Base-by-base conservation (phyloP, 805 yeast species). In the Jamesozyma lodderae region DNA sequence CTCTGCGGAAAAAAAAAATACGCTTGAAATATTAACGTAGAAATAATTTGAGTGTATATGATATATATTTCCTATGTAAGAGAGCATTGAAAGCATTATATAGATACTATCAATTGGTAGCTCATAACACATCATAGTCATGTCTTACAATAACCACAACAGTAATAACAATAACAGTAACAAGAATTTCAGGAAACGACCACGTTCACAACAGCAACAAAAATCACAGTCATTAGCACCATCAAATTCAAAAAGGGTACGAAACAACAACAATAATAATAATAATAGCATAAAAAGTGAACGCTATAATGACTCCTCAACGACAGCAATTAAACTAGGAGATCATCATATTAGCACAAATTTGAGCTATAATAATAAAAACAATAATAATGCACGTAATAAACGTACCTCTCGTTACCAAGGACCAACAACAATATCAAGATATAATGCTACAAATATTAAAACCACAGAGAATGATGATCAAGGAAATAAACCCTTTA, bases 181-280 rank as follows among this genome's bases (percentile, higher is more conserved):
- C 4, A 22, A 14, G 9, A 31, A 26, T 15, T 31, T 17, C 19
- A 28, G 20, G 8, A 37, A 37, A 13, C 17, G 33, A 11, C 26
- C 32, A 21, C 15, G 19, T 8, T 16, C 32, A 10, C 29, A 22
- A 19, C 16, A 11, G n/a, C 31, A 14, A 15, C 28, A 22, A 17
- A 11, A 14, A 16, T 17, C 7, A 16, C 7, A 30, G 10, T 18
- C 33, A 16, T 4, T 15, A 19, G 4, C 33, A 18, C 13, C 6
- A 18, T n/a, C 17, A 11, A 23, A 16, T 8, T 26, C 13, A 6
- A 35, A 37, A 20, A 37, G 40, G 18, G 22, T 36, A 30, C 37
- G 37, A 28, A 33, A 6, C 16, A 33, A 19, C 14, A 9, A 8
- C 16, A 24, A 27, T 7, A 35, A 25, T 34, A 29, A 16, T 24